Percentiles rank a stretch among this genome's conserved stretches.
phyloP scores from a whole-genome alignment of 1,139 yeast genomes.

The Candida sp. region DNA sequence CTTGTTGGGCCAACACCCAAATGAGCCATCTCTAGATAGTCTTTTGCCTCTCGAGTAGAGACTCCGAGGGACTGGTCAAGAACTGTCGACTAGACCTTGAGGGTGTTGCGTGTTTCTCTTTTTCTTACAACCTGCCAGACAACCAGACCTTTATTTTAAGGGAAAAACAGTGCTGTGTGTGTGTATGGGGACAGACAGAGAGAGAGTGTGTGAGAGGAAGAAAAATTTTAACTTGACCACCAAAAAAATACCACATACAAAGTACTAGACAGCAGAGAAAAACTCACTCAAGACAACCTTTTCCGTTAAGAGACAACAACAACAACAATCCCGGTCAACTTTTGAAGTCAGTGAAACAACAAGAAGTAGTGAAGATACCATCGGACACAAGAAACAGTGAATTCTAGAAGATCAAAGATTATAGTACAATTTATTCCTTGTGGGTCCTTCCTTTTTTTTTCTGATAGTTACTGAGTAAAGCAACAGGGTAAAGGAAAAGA shows the following conservation, averaged over 20 bases:
- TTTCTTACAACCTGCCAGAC: neutral
- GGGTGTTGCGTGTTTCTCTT: neutral
- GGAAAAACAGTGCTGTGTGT: neutral
- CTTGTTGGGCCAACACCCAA: no score
- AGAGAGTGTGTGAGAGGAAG: neutral
- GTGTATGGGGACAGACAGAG: neutral
- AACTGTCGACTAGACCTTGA: neutral
- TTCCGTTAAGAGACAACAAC: neutral
- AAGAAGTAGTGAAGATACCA: no score
- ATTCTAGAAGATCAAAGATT: neutral
- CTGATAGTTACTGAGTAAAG: neutral
- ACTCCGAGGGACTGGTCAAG: no score
- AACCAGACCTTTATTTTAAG: neutral
- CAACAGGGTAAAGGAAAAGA: neutral
- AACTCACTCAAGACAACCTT: neutral
- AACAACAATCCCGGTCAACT: neutral
- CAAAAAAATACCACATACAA: slow-evolving; percentile 1
- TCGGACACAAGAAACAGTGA: neutral
- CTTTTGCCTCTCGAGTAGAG: no score
- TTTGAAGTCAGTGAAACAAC: neutral
- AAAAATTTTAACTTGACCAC: slow-evolving; percentile 2
- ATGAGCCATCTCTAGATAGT: no score
- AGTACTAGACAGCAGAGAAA: slow-evolving; percentile 1
- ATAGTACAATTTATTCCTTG: neutral
- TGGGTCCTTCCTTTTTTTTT: neutral